Evolutionary conservation across 345 rosid genomes (phyloP).

Genomic region (Syzygium jambos): DNA sequence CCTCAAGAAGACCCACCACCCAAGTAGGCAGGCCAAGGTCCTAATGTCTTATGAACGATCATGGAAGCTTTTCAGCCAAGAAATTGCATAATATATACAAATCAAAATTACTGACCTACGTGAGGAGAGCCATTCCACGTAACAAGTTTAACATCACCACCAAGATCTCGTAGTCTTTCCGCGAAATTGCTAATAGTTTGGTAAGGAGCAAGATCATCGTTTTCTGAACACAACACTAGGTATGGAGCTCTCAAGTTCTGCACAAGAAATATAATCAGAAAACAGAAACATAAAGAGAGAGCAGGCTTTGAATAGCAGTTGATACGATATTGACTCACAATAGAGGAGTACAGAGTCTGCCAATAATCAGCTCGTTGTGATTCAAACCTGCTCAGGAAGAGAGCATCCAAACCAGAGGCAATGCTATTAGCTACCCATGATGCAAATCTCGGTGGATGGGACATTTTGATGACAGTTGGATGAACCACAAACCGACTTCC

Average conservation of each 20-base stretch:
- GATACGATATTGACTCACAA: slow-evolving; percentile 40
- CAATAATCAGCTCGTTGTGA: slow-evolving; percentile 85
- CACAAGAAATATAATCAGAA: slow-evolving; percentile 10
- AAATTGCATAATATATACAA: neutral
- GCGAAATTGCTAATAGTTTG: slow-evolving; percentile 63
- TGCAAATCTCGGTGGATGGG: slow-evolving; percentile 60
- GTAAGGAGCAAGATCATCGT: slow-evolving; percentile 77
- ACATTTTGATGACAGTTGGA: slow-evolving; percentile 62
- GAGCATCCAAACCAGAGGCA: slow-evolving; percentile 68
- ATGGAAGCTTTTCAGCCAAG: neutral
- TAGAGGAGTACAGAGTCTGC: slow-evolving; percentile 87
- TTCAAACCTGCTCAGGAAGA: slow-evolving; percentile 82
- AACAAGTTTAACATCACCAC: slow-evolving; percentile 72
- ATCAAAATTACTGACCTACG: slow-evolving; percentile 51
- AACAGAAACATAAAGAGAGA: neutral
- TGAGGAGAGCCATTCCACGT: slow-evolving; percentile 83
- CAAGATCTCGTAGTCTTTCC: slow-evolving; percentile 58
- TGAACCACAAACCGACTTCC: slow-evolving; percentile 67
- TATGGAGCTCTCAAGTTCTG: slow-evolving; percentile 73
- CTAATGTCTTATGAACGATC: neutral
- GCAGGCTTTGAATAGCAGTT: neutral
- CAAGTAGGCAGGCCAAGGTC: neutral
- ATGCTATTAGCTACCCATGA: slow-evolving; percentile 72
- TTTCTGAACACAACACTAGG: slow-evolving; percentile 75
- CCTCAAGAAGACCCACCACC: neutral